phyloP scores from a whole-genome alignment of 441 rosid genomes.

The Erodium trifolium region DNA sequence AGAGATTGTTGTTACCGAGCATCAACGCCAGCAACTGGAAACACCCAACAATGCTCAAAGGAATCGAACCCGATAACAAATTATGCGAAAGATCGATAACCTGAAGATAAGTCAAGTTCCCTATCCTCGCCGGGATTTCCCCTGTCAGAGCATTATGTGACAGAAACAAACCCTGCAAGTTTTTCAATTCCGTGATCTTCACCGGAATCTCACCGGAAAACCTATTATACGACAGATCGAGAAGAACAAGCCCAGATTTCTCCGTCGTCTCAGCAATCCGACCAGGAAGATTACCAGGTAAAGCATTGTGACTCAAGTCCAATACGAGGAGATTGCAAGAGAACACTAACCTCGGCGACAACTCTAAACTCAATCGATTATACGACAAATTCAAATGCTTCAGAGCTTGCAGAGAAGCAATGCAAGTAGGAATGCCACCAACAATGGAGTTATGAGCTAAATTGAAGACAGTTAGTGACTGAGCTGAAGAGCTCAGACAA shows the following conservation, averaged over 20 bases:
- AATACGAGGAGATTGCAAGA: constrained; percentile 62
- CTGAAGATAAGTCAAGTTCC: constrained; percentile 79
- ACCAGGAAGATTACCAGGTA: constrained; percentile 63
- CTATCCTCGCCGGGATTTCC: constrained; percentile 70
- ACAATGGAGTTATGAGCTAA: constrained; percentile 55
- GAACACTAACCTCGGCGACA: constrained; percentile 66
- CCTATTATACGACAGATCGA: constrained; percentile 64
- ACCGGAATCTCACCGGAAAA: constrained; percentile 67
- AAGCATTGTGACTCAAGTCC: constrained; percentile 73
- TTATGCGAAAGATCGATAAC: constrained; percentile 74
- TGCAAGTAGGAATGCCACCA: constrained; percentile 87
- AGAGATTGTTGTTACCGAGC: constrained; percentile 61
- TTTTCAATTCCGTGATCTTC: constrained; percentile 67
- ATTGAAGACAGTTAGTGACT: constrained; percentile 44
- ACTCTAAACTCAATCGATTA: constrained; percentile 47
- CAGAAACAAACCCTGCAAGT: constrained; percentile 74
- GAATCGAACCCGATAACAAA: constrained; percentile 65
- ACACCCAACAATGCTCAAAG: constrained; percentile 72
- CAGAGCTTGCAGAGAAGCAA: constrained; percentile 47
- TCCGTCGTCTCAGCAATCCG: constrained; percentile 56
- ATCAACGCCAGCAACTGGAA: constrained; percentile 72
- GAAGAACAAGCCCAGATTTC: constrained; percentile 67
- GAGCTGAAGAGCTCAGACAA: constrained; percentile 56
- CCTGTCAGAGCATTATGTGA: constrained; percentile 72
- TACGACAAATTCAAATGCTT: constrained; percentile 54